Conservation (phyloP, 768 basidiomycete genomes). For the Phanerochaete carnosa region DNA sequence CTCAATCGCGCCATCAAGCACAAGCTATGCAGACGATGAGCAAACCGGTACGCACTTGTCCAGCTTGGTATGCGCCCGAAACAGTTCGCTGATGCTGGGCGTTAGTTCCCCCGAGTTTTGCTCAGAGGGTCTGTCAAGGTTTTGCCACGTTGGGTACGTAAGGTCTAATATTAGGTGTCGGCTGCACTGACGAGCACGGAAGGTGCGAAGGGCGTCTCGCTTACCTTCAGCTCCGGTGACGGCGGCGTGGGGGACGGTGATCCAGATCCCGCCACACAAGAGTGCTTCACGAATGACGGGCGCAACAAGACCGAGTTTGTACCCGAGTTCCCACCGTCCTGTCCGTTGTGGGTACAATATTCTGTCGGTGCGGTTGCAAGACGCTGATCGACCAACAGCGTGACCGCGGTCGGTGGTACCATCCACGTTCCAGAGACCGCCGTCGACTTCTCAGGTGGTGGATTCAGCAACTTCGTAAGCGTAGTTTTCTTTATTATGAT, state of each 20-base stretch:
- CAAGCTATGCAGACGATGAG: slow-evolving; percentile 70
- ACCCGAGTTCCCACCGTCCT: slow-evolving; percentile 56
- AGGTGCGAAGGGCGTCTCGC: slow-evolving; percentile 64
- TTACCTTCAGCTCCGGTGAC: slow-evolving; percentile 68
- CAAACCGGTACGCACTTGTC: slow-evolving; percentile 46
- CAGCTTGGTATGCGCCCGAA: too few relatives aligned
- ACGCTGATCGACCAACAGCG: slow-evolving; percentile 33
- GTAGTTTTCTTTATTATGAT: background rate
- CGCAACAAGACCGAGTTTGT: slow-evolving; percentile 51
- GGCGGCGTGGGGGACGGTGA: slow-evolving; percentile 65
- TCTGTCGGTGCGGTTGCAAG: too few relatives aligned
- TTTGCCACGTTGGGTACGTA: slow-evolving; percentile 60
- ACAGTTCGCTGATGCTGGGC: background rate
- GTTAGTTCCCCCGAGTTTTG: slow-evolving; percentile 55
- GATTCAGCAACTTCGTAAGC: slow-evolving; percentile 67
- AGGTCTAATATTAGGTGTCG: background rate
- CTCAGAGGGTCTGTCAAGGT: slow-evolving; percentile 50
- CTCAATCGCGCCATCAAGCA: slow-evolving; percentile 27
- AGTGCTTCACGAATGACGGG: slow-evolving; percentile 60
- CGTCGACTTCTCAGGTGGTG: slow-evolving; percentile 64
- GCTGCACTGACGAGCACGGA: background rate
- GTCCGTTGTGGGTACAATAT: slow-evolving; percentile 31
- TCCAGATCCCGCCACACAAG: slow-evolving; percentile 47
- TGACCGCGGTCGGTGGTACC: slow-evolving; percentile 76
- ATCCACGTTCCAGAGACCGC: slow-evolving; percentile 55